A percentile compares a stretch with the other conserved stretches of the same genome.
Evolutionary conservation across 2,329 filamentous ascomycete species (phyloP).

Genomic region (Diaporthe aspalathi): DNA sequence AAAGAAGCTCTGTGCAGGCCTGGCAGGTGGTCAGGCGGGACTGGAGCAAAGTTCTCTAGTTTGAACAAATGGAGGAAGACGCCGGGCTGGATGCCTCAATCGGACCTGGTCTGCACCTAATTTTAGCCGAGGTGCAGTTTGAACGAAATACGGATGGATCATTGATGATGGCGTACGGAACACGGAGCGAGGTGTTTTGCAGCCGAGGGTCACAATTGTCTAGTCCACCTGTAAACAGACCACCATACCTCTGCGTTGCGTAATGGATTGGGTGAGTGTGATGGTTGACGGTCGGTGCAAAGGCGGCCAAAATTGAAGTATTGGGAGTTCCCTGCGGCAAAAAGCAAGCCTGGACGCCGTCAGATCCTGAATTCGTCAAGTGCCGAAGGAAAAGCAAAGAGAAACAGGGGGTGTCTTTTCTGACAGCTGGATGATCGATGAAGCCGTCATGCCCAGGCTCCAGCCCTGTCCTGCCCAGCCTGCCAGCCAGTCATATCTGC

Average conservation of each 20-base stretch:
- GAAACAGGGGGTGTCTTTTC: neutral
- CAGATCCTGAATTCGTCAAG: slow-evolving; percentile 19
- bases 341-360: slow-evolving; percentile 12
- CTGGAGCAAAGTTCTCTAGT: slow-evolving; percentile 20
- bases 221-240: no score
- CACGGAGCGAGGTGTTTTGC: neutral
- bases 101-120: slow-evolving; percentile 12
- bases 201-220: slow-evolving; percentile 6
- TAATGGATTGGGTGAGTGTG: neutral
- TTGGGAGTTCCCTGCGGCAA: slow-evolving; percentile 9
- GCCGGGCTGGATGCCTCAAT: slow-evolving; percentile 22
- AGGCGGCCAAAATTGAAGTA: slow-evolving; percentile 29
- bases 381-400: slow-evolving; percentile 23
- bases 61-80: slow-evolving; percentile 17
- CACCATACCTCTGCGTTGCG: no score
- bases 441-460: slow-evolving; percentile 14
- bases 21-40: neutral
- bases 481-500: slow-evolving; percentile 10
- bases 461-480: slow-evolving; percentile 15
- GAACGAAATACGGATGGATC: neutral
- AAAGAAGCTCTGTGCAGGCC: neutral
- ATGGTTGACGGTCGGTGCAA: neutral
- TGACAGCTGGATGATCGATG: slow-evolving; percentile 26
- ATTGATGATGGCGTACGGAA: neutral
- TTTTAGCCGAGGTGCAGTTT: slow-evolving; percentile 4